These are phyloP conservation scores for Ziziphus jujuba DNA, from an alignment of 306 rosid species.

Conservation along the genomic window DNA sequence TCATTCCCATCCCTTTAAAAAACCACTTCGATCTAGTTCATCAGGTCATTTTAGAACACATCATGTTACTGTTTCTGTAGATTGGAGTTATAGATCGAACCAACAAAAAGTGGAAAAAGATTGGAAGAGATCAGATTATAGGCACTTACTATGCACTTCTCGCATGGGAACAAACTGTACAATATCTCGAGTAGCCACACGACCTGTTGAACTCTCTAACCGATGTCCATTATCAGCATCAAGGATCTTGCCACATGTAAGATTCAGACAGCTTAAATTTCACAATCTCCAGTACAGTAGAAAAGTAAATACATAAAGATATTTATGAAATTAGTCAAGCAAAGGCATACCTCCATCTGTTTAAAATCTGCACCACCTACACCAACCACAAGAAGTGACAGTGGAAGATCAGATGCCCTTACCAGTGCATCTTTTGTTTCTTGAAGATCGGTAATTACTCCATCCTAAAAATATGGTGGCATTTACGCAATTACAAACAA, in stretches of 20 bases:
- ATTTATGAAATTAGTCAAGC: background rate
- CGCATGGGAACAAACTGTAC: slow-evolving; percentile 88
- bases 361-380: slow-evolving; percentile 79
- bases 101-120: no score
- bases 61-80: no score
- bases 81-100: no score
- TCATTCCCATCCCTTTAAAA: no score
- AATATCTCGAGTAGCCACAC: slow-evolving; percentile 70
- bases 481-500: background rate
- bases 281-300: background rate
- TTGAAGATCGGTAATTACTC: slow-evolving; percentile 83
- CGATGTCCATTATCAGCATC: slow-evolving; percentile 76
- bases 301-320: no score
- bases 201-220: slow-evolving; percentile 64
- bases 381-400: slow-evolving; percentile 84
- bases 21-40: no score
- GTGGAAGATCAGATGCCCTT: slow-evolving; percentile 81
- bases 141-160: slow-evolving; percentile 61
- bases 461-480: slow-evolving; percentile 50
- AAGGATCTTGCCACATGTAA: slow-evolving; percentile 46
- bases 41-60: no score
- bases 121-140: no score
- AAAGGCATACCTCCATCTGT: slow-evolving; percentile 68
- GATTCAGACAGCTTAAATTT: background rate
- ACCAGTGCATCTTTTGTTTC: slow-evolving; percentile 80